These are phyloP conservation scores for Arctium minus DNA, from an alignment of 129 eudicot species.

Conservation along the genomic window DNA sequence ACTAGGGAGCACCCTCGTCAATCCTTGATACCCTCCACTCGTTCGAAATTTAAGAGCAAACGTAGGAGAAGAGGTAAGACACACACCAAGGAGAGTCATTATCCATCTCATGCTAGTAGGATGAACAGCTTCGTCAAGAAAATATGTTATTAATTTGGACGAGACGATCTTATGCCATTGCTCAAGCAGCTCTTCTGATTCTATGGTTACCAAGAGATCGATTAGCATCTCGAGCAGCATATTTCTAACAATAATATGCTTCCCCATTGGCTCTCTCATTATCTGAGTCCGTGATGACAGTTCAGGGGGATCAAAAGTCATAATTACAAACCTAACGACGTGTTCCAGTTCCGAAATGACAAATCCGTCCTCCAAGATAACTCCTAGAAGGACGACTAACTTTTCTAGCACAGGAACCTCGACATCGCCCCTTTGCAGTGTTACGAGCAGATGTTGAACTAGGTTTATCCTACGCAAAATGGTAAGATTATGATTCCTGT, in stretches of 20 bases:
- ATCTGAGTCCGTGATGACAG: conserved; percentile 54
- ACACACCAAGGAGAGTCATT: conserved; percentile 94
- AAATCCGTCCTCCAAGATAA: conserved; percentile 90
- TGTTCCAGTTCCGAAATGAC: conserved; percentile 85
- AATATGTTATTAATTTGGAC: conserved; percentile 72
- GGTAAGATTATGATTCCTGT: conserved; percentile 89
- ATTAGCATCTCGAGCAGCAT: conserved; percentile 98
- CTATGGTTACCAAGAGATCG: conserved; percentile 84
- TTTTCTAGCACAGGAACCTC: conserved; percentile 95
- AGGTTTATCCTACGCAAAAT: conserved; percentile 89
- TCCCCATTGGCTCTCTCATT: conserved; percentile 85
- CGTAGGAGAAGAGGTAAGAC: conserved; percentile 64
- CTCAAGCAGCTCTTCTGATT: conserved; percentile 78
- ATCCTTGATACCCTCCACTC: conserved; percentile 89
- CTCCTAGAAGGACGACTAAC: conserved; percentile 84
- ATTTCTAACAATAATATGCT: conserved; percentile 94
- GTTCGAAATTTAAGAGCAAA: conserved; percentile 62
- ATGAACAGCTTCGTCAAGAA: conserved; percentile 91
- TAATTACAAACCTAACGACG: conserved; percentile 87
- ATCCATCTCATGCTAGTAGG: conserved; percentile 99
- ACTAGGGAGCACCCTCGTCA: conserved; percentile 84
- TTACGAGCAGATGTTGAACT: conserved; percentile 88
- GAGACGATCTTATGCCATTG: conserved; percentile 97
- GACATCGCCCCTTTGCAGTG: conserved; percentile 95
- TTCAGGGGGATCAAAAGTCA: conserved; percentile 94